A percentile compares a stretch with the other conserved stretches of the same genome.
These are phyloP conservation scores for Cryphonectria nitschkei DNA, from an alignment of 2,329 filamentous ascomycete species.

Conservation along the genomic window DNA sequence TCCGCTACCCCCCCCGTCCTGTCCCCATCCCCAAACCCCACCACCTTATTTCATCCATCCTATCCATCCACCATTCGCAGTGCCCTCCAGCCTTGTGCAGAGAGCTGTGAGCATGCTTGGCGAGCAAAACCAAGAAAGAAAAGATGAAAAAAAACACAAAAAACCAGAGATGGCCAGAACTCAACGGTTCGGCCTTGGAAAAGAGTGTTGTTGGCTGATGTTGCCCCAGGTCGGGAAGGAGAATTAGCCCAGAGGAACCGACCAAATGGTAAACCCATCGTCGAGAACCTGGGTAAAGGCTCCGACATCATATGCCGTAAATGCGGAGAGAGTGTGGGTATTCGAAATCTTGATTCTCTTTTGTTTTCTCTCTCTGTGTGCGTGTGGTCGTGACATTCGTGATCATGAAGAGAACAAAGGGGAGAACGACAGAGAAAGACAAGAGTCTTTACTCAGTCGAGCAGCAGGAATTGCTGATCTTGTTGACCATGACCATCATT, in stretches of 20 bases:
- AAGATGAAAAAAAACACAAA: too few relatives aligned
- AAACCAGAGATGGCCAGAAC: not conserved
- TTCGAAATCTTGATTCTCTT: conserved; percentile 21
- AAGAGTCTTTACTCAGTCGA: conserved; percentile 18
- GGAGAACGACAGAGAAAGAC: not conserved
- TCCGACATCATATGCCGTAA: conserved; percentile 20
- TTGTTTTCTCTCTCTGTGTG: not conserved
- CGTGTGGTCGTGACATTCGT: conserved; percentile 29
- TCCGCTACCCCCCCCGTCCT: not conserved
- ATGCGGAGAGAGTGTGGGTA: conserved; percentile 20
- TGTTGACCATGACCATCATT: conserved; percentile 29
- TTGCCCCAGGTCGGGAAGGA: not conserved
- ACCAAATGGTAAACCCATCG: not conserved
- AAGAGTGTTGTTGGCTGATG: not conserved
- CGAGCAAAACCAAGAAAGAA: not conserved
- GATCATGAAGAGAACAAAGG: conserved; percentile 27
- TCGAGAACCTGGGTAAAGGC: not conserved
- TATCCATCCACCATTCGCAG: not conserved
- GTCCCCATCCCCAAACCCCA: not conserved
- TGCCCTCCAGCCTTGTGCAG: not conserved
- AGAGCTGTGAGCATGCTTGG: not conserved
- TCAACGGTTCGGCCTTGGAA: not conserved
- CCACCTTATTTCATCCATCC: not conserved
- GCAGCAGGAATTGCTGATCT: not conserved
- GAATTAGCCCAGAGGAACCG: not conserved